Percentiles rank a stretch among this genome's conserved stretches.
phyloP scores from a whole-genome alignment of 306 rosid genomes.

The Styphnolobium japonicum region DNA sequence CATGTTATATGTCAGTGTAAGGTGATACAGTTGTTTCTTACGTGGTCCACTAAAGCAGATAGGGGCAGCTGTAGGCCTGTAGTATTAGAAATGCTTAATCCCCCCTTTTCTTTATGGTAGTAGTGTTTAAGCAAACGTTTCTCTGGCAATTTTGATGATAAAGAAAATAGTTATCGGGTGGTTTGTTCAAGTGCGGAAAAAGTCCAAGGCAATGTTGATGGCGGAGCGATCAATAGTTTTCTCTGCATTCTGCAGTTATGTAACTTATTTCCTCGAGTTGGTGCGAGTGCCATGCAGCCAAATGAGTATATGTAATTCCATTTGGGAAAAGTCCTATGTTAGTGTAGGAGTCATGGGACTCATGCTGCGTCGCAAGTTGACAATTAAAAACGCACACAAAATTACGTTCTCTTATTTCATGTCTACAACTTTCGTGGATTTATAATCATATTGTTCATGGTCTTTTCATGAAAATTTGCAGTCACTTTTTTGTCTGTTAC shows the following conservation, averaged over 20 bases:
- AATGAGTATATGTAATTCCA: background rate
- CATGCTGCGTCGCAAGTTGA: background rate
- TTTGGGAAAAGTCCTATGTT: background rate
- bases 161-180: slow-evolving; percentile 24
- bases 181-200: background rate
- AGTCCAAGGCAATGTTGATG: background rate
- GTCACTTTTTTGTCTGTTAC: too few species aligned
- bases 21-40: slow-evolving; percentile 32
- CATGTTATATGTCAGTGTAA: slow-evolving; percentile 18
- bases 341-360: background rate
- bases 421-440: too few species aligned
- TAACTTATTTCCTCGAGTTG: background rate
- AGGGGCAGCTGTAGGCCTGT: slow-evolving; percentile 35
- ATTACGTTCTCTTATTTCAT: too few species aligned
- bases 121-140: slow-evolving; percentile 31
- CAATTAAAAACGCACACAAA: background rate
- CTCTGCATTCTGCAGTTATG: background rate
- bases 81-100: slow-evolving; percentile 41
- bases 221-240: background rate
- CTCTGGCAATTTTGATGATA: slow-evolving; percentile 43
- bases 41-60: slow-evolving; percentile 24
- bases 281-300: background rate
- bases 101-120: slow-evolving; percentile 19
- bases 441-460: too few species aligned
- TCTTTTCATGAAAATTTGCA: too few species aligned